Evolutionary conservation across 176 grass and related monocot genomes (phyloP).

Genomic region (Ensete ventricosum): DNA sequence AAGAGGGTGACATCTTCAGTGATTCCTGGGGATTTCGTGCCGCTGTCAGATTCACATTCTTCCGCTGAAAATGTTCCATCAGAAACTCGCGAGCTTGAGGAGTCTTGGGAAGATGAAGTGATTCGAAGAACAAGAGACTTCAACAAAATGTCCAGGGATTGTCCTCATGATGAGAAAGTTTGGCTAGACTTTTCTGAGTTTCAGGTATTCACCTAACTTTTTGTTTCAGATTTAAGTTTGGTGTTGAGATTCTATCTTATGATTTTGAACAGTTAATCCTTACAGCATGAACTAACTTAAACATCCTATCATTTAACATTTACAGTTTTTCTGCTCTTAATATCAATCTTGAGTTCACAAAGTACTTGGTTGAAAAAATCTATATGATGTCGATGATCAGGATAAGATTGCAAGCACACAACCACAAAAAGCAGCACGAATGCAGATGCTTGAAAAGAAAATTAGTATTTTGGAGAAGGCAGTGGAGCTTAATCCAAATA

Average conservation of each 20-base stretch:
- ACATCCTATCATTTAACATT: background rate
- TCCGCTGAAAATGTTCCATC: slow-evolving; percentile 27
- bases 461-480: slow-evolving; percentile 92
- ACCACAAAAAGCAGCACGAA: slow-evolving; percentile 62
- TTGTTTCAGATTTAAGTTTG: background rate
- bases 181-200: slow-evolving; percentile 88
- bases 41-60: slow-evolving; percentile 31
- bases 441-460: slow-evolving; percentile 92
- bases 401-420: slow-evolving; percentile 75
- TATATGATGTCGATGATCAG: slow-evolving; percentile 19
- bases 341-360: background rate
- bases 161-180: slow-evolving; percentile 70
- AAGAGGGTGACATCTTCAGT: slow-evolving; percentile 33
- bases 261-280: background rate
- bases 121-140: slow-evolving; percentile 75
- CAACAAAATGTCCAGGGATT: slow-evolving; percentile 81
- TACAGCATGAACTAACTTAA: background rate
- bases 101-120: slow-evolving; percentile 97
- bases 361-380: background rate
- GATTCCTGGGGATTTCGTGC: slow-evolving; percentile 60
- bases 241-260: slow-evolving; percentile 15
- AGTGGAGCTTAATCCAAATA: slow-evolving; percentile 82
- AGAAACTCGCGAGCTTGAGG: slow-evolving; percentile 47
- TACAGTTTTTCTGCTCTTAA: background rate
- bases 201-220: slow-evolving; percentile 51